A percentile compares a stretch with the other conserved stretches of the same genome.
phyloP scores from a whole-genome alignment of 805 yeast species.

The Kazachstania martiniae region DNA sequence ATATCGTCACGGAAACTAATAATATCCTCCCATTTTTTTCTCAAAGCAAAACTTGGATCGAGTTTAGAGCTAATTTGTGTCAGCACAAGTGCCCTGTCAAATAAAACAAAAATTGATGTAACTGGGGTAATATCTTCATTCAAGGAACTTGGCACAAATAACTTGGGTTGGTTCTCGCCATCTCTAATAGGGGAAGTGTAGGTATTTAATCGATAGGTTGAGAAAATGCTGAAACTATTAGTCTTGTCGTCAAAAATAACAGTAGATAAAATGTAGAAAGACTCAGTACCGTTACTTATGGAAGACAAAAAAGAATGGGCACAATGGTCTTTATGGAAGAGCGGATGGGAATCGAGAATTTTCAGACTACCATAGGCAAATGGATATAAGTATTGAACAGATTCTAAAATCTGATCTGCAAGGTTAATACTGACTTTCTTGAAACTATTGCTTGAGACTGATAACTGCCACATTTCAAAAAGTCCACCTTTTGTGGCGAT shows the following conservation, averaged over 20 bases:
- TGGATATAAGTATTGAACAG: constrained; percentile 39
- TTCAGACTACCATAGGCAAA: constrained; percentile 40
- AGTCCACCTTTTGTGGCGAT: constrained; percentile 35
- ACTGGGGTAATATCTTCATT: constrained; percentile 6
- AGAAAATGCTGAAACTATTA: constrained; percentile 43
- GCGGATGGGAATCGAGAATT: constrained; percentile 53
- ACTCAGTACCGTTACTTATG: constrained; percentile 27
- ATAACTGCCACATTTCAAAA: constrained; percentile 39
- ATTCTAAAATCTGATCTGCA: constrained; percentile 28
- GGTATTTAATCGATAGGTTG: constrained; percentile 56
- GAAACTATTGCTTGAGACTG: constrained; percentile 34
- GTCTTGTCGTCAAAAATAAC: constrained; percentile 35
- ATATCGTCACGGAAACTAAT: constrained; percentile 45
- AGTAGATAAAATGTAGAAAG: constrained; percentile 41
- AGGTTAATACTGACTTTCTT: constrained; percentile 30
- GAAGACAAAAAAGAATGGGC: constrained; percentile 41
- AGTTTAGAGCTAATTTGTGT: constrained; percentile 43
- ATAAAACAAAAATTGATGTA: constrained; percentile 45
- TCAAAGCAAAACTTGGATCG: constrained; percentile 25
- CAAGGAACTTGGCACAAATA: constrained; percentile 9
- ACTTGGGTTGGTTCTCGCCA: constrained; percentile 4
- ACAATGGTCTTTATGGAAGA: constrained; percentile 30
- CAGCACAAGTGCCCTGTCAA: constrained; percentile 51
- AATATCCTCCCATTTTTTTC: constrained; percentile 72
- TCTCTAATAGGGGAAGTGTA: constrained; percentile 21